Percentiles rank a stretch among this genome's conserved stretches.
These are phyloP conservation scores for Triticum turgidum DNA, from an alignment of 176 grass and related monocot species.

Conservation along the genomic window DNA sequence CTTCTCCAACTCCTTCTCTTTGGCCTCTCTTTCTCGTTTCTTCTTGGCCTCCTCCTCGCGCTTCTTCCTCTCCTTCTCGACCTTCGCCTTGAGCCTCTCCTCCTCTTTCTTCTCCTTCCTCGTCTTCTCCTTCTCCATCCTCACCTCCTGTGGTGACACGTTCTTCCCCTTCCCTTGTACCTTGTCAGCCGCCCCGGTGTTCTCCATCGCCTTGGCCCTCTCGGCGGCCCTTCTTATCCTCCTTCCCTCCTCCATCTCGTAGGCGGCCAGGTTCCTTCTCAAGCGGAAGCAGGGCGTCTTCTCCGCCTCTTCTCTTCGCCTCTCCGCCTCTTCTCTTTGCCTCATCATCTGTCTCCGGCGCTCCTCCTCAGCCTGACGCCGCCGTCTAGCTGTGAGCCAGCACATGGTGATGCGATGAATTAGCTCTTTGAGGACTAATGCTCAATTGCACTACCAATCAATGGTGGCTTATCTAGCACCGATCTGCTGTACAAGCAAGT, in stretches of 20 bases:
- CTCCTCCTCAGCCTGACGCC: background rate
- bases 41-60: background rate
- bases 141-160: background rate
- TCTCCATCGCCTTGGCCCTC: background rate
- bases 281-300: slow-evolving; percentile 5
- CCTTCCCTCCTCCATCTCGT: slow-evolving; percentile 40
- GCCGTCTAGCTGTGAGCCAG: slow-evolving; percentile 4
- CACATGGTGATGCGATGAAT: background rate
- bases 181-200: background rate
- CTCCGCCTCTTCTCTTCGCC: background rate
- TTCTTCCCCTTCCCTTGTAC: background rate
- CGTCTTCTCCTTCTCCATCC: slow-evolving; percentile 15
- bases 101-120: background rate
- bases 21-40: background rate
- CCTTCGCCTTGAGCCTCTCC: background rate
- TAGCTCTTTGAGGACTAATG: background rate
- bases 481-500: background rate
- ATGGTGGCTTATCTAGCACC: background rate
- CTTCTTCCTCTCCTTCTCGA: slow-evolving; percentile 24
- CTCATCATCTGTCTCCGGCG: background rate
- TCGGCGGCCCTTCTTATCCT: background rate
- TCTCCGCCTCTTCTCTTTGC: slow-evolving; percentile 14
- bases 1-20: slow-evolving; percentile 2
- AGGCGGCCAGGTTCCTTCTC: slow-evolving; percentile 2
- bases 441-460: background rate